Base-by-base conservation (phyloP, 2,329 filamentous ascomycete genomes). In the Alternaria sp. region DNA sequence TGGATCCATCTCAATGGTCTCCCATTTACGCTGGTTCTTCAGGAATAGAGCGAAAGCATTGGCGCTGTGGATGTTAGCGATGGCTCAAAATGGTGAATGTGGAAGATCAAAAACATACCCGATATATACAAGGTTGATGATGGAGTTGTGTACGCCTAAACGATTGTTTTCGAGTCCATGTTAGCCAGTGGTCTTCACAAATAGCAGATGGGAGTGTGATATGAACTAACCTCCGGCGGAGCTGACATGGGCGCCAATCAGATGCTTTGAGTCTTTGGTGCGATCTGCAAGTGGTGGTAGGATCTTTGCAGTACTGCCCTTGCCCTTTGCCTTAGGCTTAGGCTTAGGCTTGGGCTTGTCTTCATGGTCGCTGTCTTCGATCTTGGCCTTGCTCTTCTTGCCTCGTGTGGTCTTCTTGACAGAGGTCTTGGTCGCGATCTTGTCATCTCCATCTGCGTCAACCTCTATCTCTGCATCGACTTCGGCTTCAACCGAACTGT, bases 1-100 rank as follows among this genome's bases (percentile, higher is more conserved):
- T 43, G 88, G 81, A 25, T 90, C 85, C 5, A 99, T 85, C 1
- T 92, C 87, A 9, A 94, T 93, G 73, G 91, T 96, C 26, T 88
- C 86, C 96, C 96, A 99, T 83, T 97, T 98, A 59, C 94, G 90
- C 80, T 99, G 96, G 0, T 93, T 97, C 79, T 98, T 98, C 71
- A 99, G 86, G 82, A 99, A 99, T 19, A 98, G 85, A 5, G 96
- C 96, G 72, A 98, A 97, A 10, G 94, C 89, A 77, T 98, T 99
- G 66, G 91, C 94, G 57, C 94, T 83, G 72, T 6, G 70, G 28
- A 64, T 54, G 67, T 83, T 73, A 71, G 70, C 51, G 21, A 26
- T 7, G n/a, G 15, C n/a, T 40, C 9, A 11, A 52, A 15, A n/a
- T n/a, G 15, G 9, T 52, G 3, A 12, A 3, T 11, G 49, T 25